Conservation (phyloP, 202 grass and related monocot genomes). For the Carex sylvatica region DNA sequence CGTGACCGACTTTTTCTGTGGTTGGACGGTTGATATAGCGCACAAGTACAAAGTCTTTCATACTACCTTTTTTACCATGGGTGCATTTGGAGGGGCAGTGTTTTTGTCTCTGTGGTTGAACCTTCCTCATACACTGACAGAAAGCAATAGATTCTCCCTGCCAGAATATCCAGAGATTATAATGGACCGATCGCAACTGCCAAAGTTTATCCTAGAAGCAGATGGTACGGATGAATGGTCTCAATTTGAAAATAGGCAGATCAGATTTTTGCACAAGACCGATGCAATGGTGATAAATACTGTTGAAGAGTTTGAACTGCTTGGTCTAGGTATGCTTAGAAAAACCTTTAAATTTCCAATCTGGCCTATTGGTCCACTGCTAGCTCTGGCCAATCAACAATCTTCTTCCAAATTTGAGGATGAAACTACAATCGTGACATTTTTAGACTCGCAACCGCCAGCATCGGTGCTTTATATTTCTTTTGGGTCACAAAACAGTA, state of each 20-base stretch:
- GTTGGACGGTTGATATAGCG: constrained; percentile 52
- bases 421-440: constrained; percentile 22
- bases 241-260: constrained; percentile 30
- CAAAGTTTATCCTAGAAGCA: constrained; percentile 31
- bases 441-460: constrained; percentile 43
- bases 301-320: constrained; percentile 50
- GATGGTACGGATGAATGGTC: constrained; percentile 38
- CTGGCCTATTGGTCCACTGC: constrained; percentile 43
- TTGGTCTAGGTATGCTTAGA: constrained; percentile 57
- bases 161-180: constrained; percentile 45
- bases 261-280: constrained; percentile 27
- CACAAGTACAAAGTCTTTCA: constrained; percentile 41
- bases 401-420: constrained; percentile 1
- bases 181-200: constrained; percentile 64
- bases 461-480: constrained; percentile 61
- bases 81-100: constrained; percentile 53
- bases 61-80: constrained; percentile 46
- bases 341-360: constrained; percentile 22
- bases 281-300: constrained; percentile 55
- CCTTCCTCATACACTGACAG: constrained; percentile 36
- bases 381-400: neutral
- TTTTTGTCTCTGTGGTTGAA: constrained; percentile 57
- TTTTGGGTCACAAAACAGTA: constrained; percentile 70
- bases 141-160: constrained; percentile 36
- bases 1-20: constrained; percentile 57